Base-by-base conservation (phyloP, 495 filamentous ascomycete genomes). In the Hyaloscypha hepaticicola region DNA sequence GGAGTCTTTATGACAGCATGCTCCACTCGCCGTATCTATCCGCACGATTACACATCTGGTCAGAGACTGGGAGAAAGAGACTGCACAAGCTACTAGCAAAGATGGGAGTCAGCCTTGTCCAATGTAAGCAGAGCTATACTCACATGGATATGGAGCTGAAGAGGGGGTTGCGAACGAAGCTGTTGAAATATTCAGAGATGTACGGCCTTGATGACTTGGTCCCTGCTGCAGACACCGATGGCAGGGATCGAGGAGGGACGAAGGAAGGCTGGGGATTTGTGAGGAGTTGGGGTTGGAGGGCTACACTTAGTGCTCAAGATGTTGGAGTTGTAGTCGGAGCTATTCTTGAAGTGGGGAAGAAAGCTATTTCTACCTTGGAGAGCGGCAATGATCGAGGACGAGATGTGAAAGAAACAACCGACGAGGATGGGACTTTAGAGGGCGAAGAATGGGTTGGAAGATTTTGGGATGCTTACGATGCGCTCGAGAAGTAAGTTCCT, bases 141-240 rank as follows among this genome's bases (percentile, higher is more conserved):
- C 95, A 99, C 75, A 97, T 99, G 92, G 96, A 99, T 73, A 94
- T 98, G 90, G 87, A 95, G 71, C 78, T 99, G 41, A 99, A 99
- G 76, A 87, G 91, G 25, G 90, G 89, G 14, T 78, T 99, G 25
- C 87, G 93, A n/a, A 82, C 88, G 56, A 89, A 94, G 52, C 80
- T 99, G 2, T 82, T 96, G 41, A 93, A 91, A 65, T 97, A 96
- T 69, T 92, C 92, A 0, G 90, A 92, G 2, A 77, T 93, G 64
- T 98, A 97, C 75, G 92, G 93, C 29, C 82, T 99, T 11, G 92
- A 97, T 70, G 96, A 92, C 24, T 83, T 99, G 55, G 93, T 98
- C 3, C 94, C 93, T 3, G 77, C 81, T 31, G 82, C 82, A 55
- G 82, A 84, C 63, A 85, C 82, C 16, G 82, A 85, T 67, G 83